Conservation (phyloP, 2,329 filamentous ascomycete species). For the Colletotrichum brevisporum region DNA sequence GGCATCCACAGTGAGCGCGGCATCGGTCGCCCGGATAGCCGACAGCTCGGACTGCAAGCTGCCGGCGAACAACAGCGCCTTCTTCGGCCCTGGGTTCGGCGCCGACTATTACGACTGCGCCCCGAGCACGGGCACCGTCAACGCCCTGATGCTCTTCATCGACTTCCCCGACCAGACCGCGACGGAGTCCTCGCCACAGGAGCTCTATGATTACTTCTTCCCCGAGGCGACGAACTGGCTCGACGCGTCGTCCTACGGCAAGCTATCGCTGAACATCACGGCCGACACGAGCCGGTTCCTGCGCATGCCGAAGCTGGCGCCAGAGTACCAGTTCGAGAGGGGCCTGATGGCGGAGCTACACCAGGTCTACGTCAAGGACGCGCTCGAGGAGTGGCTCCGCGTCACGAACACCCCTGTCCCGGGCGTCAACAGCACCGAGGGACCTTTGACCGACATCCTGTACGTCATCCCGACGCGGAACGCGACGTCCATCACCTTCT, state of each 20-base stretch:
- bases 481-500: conserved; percentile 47
- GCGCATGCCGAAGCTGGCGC: conserved; percentile 45
- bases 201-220: conserved; percentile 14
- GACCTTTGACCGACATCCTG: conserved; percentile 45
- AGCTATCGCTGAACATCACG: conserved; percentile 44
- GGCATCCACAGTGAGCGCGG: background rate
- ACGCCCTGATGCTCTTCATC: conserved; percentile 54
- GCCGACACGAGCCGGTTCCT: conserved; percentile 44
- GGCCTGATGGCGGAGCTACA: conserved; percentile 46
- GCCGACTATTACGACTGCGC: conserved; percentile 47
- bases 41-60: conserved; percentile 42
- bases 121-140: conserved; percentile 48
- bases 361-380: conserved; percentile 48
- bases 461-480: conserved; percentile 48
- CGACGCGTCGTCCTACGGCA: conserved; percentile 32
- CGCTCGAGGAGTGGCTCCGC: conserved; percentile 44
- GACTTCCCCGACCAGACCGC: conserved; percentile 49
- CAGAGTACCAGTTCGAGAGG: conserved; percentile 47
- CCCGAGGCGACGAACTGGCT: conserved; percentile 31
- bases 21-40: background rate
- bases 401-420: conserved; percentile 34
- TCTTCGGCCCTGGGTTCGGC: conserved; percentile 49
- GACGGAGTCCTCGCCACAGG: conserved; percentile 36
- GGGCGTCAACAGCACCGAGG: conserved; percentile 23
- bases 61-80: conserved; percentile 43